A percentile compares a stretch with the other conserved stretches of the same genome.
Conservation (phyloP, 1,139 yeast species). For the Taphrina betulina region DNA sequence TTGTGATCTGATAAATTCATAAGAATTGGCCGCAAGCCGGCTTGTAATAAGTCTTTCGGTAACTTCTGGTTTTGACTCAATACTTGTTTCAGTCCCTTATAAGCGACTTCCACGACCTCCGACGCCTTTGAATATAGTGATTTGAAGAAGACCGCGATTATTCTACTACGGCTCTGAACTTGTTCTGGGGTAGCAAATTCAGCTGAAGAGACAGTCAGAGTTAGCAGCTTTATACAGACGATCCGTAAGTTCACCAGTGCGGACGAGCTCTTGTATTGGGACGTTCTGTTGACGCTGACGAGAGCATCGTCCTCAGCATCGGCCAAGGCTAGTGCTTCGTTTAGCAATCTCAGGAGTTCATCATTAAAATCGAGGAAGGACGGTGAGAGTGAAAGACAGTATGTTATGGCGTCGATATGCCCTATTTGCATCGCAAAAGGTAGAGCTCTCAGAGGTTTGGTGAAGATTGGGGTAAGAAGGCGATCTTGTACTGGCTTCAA, state of each 20-base stretch:
- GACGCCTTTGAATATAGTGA: slow-evolving; percentile 83
- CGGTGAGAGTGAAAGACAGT: slow-evolving; percentile 76
- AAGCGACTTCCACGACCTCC: slow-evolving; percentile 90
- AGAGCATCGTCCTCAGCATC: slow-evolving; percentile 97
- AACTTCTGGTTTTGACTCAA: slow-evolving; percentile 81
- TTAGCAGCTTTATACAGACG: slow-evolving; percentile 79
- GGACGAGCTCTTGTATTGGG: slow-evolving; percentile 83
- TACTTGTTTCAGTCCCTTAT: slow-evolving; percentile 78
- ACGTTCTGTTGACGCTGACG: slow-evolving; percentile 78
- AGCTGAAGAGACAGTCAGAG: slow-evolving; percentile 78
- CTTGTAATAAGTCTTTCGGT: slow-evolving; percentile 89
- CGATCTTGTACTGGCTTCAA: slow-evolving; percentile 81
- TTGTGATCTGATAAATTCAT: slow-evolving; percentile 94
- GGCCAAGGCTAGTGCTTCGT: slow-evolving; percentile 89
- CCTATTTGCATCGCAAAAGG: slow-evolving; percentile 99
- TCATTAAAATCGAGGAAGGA: slow-evolving; percentile 84
- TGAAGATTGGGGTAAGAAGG: slow-evolving; percentile 87
- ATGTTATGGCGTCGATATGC: slow-evolving; percentile 92
- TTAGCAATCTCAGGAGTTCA: slow-evolving; percentile 75
- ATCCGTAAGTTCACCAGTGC: slow-evolving; percentile 83
- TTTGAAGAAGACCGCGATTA: slow-evolving; percentile 90
- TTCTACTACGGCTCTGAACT: slow-evolving; percentile 78
- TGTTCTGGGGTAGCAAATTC: slow-evolving; percentile 62
- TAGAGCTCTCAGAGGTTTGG: slow-evolving; percentile 90
- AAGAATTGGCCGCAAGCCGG: slow-evolving; percentile 90